Evolutionary conservation across 768 basidiomycete genomes (phyloP).

Genomic region (Kondoa malvinella): DNA sequence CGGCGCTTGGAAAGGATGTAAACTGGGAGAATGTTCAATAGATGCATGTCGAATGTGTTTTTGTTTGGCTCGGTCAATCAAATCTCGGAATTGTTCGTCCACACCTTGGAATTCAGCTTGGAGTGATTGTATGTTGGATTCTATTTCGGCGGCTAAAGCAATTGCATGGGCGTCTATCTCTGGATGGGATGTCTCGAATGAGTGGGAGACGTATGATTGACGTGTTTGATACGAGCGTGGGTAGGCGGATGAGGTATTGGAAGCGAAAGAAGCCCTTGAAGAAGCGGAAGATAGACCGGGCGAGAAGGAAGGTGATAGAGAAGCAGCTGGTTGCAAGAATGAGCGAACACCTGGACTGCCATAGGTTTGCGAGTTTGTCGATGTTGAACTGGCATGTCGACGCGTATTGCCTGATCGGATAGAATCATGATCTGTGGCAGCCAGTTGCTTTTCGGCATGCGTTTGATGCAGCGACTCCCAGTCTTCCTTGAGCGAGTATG

Average conservation of each 20-base stretch:
- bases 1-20: background rate
- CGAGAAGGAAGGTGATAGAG: background rate
- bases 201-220: background rate
- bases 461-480: background rate
- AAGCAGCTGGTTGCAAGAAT: no score
- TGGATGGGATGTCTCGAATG: background rate
- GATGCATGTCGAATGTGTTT: background rate
- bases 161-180: background rate
- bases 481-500: background rate
- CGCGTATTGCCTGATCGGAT: background rate
- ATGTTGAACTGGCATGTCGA: background rate
- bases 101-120: background rate
- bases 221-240: background rate
- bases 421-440: background rate
- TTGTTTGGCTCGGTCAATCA: background rate
- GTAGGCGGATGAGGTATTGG: background rate
- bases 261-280: background rate
- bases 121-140: background rate
- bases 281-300: background rate
- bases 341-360: background rate
- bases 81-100: background rate
- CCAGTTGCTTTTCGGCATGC: background rate
- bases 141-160: background rate
- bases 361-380: background rate
- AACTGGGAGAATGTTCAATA: background rate